A percentile compares a stretch with the other conserved stretches of the same genome.
Conservation (phyloP, 2,329 filamentous ascomycete species). For the Sporothrix phasma region DNA sequence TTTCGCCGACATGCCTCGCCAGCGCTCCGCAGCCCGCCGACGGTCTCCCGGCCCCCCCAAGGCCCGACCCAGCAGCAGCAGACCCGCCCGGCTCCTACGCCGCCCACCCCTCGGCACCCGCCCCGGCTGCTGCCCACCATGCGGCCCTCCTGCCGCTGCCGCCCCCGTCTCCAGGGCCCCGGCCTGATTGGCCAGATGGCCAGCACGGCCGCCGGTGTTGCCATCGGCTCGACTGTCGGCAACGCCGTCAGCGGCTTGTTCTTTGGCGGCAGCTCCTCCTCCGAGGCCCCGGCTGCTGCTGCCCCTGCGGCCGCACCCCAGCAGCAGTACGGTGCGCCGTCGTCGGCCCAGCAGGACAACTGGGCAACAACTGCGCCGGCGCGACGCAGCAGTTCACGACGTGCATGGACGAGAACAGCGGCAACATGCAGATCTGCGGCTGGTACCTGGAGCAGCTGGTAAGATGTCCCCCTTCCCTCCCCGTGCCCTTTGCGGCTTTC, state of each 20-base stretch:
- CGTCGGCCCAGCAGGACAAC: constrained; percentile 39
- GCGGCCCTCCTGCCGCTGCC: constrained; percentile 42
- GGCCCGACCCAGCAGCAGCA: constrained; percentile 45
- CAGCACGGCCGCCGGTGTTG: constrained; percentile 92
- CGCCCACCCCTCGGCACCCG: constrained; percentile 29
- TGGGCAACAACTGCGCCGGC: constrained; percentile 60
- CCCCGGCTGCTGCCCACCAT: constrained; percentile 27
- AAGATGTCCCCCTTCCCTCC: constrained; percentile 21
- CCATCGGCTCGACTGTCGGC: constrained; percentile 88
- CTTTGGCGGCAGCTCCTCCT: constrained; percentile 51
- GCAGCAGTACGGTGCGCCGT: constrained; percentile 38
- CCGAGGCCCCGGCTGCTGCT: constrained; percentile 38
- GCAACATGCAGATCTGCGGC: constrained; percentile 89
- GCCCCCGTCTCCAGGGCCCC: constrained; percentile 49
- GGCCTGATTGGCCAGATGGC: constrained; percentile 96
- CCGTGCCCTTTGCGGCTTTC: background rate
- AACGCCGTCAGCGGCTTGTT: constrained; percentile 90
- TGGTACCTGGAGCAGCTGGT: constrained; percentile 95
- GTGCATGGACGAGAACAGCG: constrained; percentile 92
- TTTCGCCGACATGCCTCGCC: constrained; percentile 56
- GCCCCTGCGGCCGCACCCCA: too few relatives aligned
- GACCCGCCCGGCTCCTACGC: constrained; percentile 61
- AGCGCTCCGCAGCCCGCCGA: constrained; percentile 55
- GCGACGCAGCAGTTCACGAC: constrained; percentile 81
- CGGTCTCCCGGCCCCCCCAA: constrained; percentile 49